Percentiles rank a stretch among this genome's conserved stretches.
Conservation (phyloP, 1,284 basidiomycete genomes). For the Ustilago nuda region DNA sequence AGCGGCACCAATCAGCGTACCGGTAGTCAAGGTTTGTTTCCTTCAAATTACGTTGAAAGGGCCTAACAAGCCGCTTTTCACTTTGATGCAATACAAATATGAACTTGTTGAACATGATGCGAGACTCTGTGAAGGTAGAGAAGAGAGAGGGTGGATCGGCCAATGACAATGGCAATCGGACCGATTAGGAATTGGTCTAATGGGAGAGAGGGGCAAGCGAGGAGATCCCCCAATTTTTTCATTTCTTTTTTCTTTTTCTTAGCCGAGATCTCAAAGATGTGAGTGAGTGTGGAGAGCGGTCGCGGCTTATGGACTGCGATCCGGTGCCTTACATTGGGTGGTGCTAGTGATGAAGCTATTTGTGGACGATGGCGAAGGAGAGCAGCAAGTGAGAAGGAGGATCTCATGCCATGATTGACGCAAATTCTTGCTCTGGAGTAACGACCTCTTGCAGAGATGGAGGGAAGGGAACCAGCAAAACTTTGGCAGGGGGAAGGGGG, state of each 20-base stretch:
- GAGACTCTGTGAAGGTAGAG: neutral
- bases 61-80: slow-evolving; percentile 1
- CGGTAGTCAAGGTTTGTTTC: slow-evolving; percentile 73
- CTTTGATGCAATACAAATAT: neutral
- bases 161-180: neutral
- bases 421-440: too few relatives aligned
- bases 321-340: too few relatives aligned
- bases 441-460: neutral
- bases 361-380: too few relatives aligned
- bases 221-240: neutral
- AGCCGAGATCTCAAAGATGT: neutral
- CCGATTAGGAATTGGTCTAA: too few relatives aligned
- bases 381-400: too few relatives aligned
- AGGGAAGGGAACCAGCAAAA: neutral
- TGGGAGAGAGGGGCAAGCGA: neutral
- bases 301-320: neutral
- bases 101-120: neutral
- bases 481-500: too few relatives aligned
- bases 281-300: neutral
- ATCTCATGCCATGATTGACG: too few relatives aligned
- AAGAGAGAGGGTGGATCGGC: neutral
- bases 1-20: slow-evolving; percentile 62
- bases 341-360: too few relatives aligned
- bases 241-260: neutral
- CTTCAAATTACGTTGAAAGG: slow-evolving; percentile 61